These are phyloP conservation scores for Colletotrichum sp. DNA, from an alignment of 2,329 filamentous ascomycete genomes.

Conservation along the genomic window DNA sequence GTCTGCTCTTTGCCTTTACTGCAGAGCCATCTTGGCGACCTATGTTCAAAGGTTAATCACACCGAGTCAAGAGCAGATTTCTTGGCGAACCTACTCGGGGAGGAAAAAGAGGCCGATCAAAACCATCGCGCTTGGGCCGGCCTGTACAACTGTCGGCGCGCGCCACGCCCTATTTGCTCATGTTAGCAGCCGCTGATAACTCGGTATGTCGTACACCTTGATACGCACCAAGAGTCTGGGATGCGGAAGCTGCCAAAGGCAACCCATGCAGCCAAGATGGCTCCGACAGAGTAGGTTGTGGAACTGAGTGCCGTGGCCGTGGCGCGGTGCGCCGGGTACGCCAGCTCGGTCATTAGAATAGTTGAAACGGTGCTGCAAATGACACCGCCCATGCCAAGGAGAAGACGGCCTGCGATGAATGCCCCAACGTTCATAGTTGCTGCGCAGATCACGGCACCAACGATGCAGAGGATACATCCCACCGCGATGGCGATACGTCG, in stretches of 20 bases:
- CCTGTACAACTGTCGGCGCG: slow-evolving; percentile 10
- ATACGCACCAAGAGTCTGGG: slow-evolving; percentile 5
- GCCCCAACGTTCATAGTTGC: slow-evolving; percentile 47
- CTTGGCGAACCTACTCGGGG: slow-evolving; percentile 7
- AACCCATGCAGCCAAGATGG: slow-evolving; percentile 41
- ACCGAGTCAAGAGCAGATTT: neutral
- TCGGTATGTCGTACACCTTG: neutral
- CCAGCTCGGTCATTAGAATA: slow-evolving; percentile 41
- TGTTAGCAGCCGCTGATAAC: neutral
- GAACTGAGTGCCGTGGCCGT: slow-evolving; percentile 37
- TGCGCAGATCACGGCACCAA: slow-evolving; percentile 42
- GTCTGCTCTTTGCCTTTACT: slow-evolving; percentile 36
- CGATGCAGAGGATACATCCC: slow-evolving; percentile 34
- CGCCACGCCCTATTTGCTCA: neutral
- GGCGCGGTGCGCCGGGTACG: slow-evolving; percentile 15
- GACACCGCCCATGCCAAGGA: slow-evolving; percentile 43
- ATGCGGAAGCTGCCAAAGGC: slow-evolving; percentile 36
- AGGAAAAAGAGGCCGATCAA: slow-evolving; percentile 10
- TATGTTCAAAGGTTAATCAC: neutral
- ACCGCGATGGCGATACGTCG: slow-evolving; percentile 33
- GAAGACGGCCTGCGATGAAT: slow-evolving; percentile 44
- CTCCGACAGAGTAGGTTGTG: slow-evolving; percentile 40
- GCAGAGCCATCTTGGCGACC: slow-evolving; percentile 16
- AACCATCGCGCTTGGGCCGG: slow-evolving; percentile 11
- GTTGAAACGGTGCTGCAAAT: slow-evolving; percentile 56